Conservation (phyloP, 2,329 filamentous ascomycete species). For the Aspergillus japonicus region DNA sequence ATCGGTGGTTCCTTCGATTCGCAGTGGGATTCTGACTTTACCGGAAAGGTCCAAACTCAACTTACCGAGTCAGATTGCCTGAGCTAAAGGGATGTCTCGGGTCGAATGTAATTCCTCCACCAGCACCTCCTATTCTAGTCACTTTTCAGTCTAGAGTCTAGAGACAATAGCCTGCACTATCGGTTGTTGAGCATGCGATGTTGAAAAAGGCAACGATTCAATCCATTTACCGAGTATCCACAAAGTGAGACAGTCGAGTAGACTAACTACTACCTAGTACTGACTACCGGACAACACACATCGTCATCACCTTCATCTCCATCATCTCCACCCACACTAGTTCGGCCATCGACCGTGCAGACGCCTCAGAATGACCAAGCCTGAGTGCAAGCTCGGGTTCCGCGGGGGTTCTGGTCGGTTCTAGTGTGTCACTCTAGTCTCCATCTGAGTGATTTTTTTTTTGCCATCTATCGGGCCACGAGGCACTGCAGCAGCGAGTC, state of each 20-base stretch:
- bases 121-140: too few species aligned
- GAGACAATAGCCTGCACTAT: too few species aligned
- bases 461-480: neutral
- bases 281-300: too few species aligned
- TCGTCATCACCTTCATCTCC: too few species aligned
- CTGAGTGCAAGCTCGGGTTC: neutral
- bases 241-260: too few species aligned
- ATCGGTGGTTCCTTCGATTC: neutral
- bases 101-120: too few species aligned
- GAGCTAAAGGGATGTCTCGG: neutral
- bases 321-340: neutral
- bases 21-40: neutral
- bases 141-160: too few species aligned
- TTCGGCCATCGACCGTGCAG: neutral
- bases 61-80: neutral
- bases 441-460: neutral
- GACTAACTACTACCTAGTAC: too few species aligned
- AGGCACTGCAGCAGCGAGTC: too few species aligned
- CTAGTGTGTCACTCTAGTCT: neutral
- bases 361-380: neutral
- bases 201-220: too few species aligned
- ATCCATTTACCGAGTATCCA: too few species aligned
- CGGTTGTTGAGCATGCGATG: too few species aligned
- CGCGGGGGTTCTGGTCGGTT: slow-evolving; percentile 16
- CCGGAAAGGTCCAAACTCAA: neutral